Base-by-base conservation (phyloP, 192 early-diverging fungal genomes). In the Backusella liffmaniae region DNA sequence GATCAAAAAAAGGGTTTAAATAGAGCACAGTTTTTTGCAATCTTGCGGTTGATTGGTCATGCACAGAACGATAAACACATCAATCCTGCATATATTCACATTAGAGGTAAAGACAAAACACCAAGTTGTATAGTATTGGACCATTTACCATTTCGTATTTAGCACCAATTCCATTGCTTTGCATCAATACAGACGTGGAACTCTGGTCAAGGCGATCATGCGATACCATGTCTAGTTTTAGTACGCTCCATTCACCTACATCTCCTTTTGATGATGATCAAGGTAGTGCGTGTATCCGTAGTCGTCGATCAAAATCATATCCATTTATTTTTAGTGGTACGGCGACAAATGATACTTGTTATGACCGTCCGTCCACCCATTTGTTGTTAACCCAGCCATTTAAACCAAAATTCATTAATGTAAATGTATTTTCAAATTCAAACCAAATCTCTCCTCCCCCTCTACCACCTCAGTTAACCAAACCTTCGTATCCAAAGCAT, bases 1-100 rank as follows among this genome's bases (percentile, higher is more conserved):
- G 67, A 62, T 73, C 70, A 69, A 10, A 69, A 41, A 21, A 73
- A 73, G 3, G 76, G 73, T n/a, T 46, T 79, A 39, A 75, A 2
- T 5, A 77, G 77, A 32, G 53, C 42, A 35, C 76, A 78, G 23
- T 82, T 82, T 51, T 82, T 74, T 69, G 80, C 80, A 66, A 53
- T 82, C 7, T 44, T 82, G 9, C 72, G 80, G 35, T 46, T 82
- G 15, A 73, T 78, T 71, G 73, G 73, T 15, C 80, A 82, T 75
- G 80, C 76, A 23, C 80, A 82, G 41, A 78, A 75, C 67, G 80
- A 73, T 37, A 70, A 77, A 29, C 26, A 26, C 21, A 51, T 82
- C 23, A 74, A 62, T 26, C 76, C 49, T 44, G 76, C 77, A 59
- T 36, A 78, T 26, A 70, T 82, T 35, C 51, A 44, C 35, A 30